These are phyloP conservation scores for Rhodotorula glutinis DNA, from an alignment of 1,284 basidiomycete genomes.

Conservation along the genomic window DNA sequence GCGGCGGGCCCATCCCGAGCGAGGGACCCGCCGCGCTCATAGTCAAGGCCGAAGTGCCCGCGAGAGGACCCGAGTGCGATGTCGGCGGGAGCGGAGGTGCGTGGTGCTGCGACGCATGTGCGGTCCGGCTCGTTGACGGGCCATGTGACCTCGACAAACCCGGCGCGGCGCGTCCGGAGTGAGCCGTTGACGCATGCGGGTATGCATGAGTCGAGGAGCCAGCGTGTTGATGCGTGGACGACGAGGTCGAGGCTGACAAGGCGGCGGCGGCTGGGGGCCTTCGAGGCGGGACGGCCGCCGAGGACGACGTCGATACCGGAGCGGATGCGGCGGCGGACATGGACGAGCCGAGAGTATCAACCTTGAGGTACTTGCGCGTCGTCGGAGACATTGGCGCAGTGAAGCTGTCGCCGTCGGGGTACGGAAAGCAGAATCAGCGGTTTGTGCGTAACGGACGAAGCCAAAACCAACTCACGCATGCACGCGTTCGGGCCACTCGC, in stretches of 20 bases:
- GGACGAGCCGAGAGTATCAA: constrained; percentile 44
- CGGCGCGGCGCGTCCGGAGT: too few relatives aligned
- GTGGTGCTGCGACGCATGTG: too few relatives aligned
- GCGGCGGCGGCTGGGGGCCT: constrained; percentile 3
- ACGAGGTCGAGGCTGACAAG: constrained; percentile 2
- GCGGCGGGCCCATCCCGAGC: background rate
- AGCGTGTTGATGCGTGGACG: background rate
- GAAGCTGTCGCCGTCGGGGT: constrained; percentile 56
- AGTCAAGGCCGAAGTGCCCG: background rate
- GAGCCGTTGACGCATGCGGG: too few relatives aligned
- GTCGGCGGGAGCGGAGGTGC: too few relatives aligned
- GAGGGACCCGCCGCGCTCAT: background rate
- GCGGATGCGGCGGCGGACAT: background rate
- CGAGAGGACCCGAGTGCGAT: too few relatives aligned
- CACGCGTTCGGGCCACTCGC: constrained; percentile 64
- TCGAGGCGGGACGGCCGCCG: background rate
- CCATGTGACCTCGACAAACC: too few relatives aligned
- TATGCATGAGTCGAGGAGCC: background rate
- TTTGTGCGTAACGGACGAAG: background rate
- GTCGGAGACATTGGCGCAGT: constrained; percentile 68
- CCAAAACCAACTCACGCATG: constrained; percentile 56
- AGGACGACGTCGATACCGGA: background rate
- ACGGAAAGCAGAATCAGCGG: background rate
- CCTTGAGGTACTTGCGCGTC: constrained; percentile 70
- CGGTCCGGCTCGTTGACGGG: too few relatives aligned